phyloP scores from a whole-genome alignment of 108 stramenopile species.

The Skeletonema grethae region DNA sequence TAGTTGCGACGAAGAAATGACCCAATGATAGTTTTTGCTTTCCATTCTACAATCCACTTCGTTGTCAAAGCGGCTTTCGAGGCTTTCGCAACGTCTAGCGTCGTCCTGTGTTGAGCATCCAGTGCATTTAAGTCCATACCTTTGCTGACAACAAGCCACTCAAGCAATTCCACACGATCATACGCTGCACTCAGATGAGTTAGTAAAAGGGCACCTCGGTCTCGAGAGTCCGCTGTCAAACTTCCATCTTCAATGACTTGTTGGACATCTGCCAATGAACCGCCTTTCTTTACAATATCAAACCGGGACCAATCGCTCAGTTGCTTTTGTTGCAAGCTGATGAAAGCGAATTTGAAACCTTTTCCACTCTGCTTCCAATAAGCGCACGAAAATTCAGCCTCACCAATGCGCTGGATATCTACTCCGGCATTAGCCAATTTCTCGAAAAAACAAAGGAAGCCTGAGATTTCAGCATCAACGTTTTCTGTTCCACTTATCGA shows the following conservation, averaged over 20 bases:
- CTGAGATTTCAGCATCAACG: not conserved
- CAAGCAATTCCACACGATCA: constrained; percentile 15
- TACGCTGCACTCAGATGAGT: constrained; percentile 12
- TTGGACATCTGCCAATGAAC: not conserved
- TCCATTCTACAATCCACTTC: constrained; percentile 7
- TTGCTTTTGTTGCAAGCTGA: constrained; percentile 9
- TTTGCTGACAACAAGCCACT: constrained; percentile 12
- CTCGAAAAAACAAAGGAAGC: not conserved
- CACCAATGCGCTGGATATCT: not conserved
- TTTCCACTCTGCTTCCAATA: not conserved
- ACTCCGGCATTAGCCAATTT: not conserved
- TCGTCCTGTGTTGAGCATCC: not conserved
- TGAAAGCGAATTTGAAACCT: not conserved
- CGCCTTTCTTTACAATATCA: constrained; percentile 13
- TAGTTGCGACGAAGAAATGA: constrained; percentile 5
- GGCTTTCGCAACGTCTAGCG: constrained; percentile 14
- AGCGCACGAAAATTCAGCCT: too few relatives aligned
- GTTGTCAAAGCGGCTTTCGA: not conserved
- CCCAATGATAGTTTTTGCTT: not conserved
- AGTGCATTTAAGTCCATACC: constrained; percentile 5
- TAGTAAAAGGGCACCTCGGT: constrained; percentile 10
- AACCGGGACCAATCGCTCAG: constrained; percentile 7
- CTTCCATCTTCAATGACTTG: not conserved
- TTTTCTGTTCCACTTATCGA: not conserved
- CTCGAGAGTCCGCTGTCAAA: not conserved